Base-by-base conservation (phyloP, 352 stramenopile species). In the Phytophthora lateralis region DNA sequence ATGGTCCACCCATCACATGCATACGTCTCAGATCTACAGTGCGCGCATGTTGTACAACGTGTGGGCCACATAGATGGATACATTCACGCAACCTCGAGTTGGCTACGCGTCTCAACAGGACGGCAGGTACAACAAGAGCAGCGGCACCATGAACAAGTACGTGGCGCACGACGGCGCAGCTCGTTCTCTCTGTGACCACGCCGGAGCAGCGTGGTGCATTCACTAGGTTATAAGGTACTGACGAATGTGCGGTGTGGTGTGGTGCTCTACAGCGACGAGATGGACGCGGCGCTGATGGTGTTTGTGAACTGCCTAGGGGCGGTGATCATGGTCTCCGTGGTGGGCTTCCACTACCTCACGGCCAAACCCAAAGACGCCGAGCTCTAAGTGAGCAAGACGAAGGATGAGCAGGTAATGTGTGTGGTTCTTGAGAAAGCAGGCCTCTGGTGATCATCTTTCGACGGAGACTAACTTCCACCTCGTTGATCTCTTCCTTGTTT, bases 261-360 rank as follows among this genome's bases (percentile, higher is more conserved):
- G 27, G 27, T 32, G 8, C 20, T 11, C 30, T 58, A 52, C 58
- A 96, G 88, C 73, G 73, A 95, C 49, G 84, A 95, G 72, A 95
- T 96, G 85, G 88, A 96, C 55, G 60, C 82, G 37, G 79, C 79
- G 65, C 68, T 96, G 41, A 96, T 96, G 88, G 82, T 77, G 39
- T 96, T 96, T 68, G 88, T 96, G 44, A 96, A 96, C 75, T 90
- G 76, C 63, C 73, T 96, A 37, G 88, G 88, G 54, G 81, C 88
- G 10, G 77, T 90, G 14, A 94, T 96, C 72, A 96, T 94, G 84
- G 71, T 96, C 20, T 93, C 85, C 29, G 72, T 96, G 20, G 86
- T 96, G 35, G 82, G 85, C 24, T 96, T 95, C 71, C 88, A 96
- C 71, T 96, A 95, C 66, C 80, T 96, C 47, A 93, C 85, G 29